phyloP scores from a whole-genome alignment of 2,329 filamentous ascomycete genomes.

The Aspergillus udagawae region DNA sequence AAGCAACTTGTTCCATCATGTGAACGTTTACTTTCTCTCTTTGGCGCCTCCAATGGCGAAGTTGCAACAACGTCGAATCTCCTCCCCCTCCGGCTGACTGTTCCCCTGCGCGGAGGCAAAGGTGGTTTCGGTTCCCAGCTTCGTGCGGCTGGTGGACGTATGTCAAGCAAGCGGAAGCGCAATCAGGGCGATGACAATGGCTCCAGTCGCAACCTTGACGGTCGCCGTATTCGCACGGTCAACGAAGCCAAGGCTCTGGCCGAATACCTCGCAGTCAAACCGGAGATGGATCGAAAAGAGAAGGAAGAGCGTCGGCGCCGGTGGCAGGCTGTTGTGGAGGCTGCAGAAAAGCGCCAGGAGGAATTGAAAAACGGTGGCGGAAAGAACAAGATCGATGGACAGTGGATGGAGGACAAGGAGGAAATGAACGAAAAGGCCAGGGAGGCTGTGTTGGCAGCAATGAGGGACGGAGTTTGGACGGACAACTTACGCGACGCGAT shows the following conservation, averaged over 20 bases:
- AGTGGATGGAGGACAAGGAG: slow-evolving; percentile 94
- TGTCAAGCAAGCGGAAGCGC: slow-evolving; percentile 92
- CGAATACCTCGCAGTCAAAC: slow-evolving; percentile 91
- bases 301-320: slow-evolving; percentile 76
- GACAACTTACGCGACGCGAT: slow-evolving; percentile 39
- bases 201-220: slow-evolving; percentile 90
- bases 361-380: slow-evolving; percentile 73
- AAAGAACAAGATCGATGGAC: slow-evolving; percentile 68
- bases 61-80: slow-evolving; percentile 57
- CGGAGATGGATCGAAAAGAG: slow-evolving; percentile 93
- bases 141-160: slow-evolving; percentile 92
- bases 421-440: slow-evolving; percentile 80
- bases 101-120: slow-evolving; percentile 84
- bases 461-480: slow-evolving; percentile 57
- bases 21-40: slow-evolving; percentile 57
- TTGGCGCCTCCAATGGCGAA: slow-evolving; percentile 44
- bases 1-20: slow-evolving; percentile 57
- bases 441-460: slow-evolving; percentile 68
- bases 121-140: slow-evolving; percentile 97
- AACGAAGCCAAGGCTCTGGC: slow-evolving; percentile 93
- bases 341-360: slow-evolving; percentile 76
- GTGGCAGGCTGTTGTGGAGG: slow-evolving; percentile 84
- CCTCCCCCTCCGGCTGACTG: slow-evolving; percentile 74
- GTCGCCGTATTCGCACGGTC: slow-evolving; percentile 81
- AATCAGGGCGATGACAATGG: slow-evolving; percentile 78